Percentiles rank a stretch among this genome's conserved stretches.
phyloP scores from a whole-genome alignment of 306 rosid genomes.

The Medicago truncatula region MtrunA17r5.0-ANR NC_053045.1:1920001-1920500 shows the following conservation, averaged over 20 bases:
- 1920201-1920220: no score
- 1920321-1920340: constrained; percentile 34
- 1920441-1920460: neutral
- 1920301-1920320: constrained; percentile 31
- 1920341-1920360: constrained; percentile 38
- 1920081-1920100: no score
- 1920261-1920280: constrained; percentile 21
- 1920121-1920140: neutral
- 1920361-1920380: constrained; percentile 18
- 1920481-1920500: neutral
- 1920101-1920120: no score
- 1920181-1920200: no score
- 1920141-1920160: no score
- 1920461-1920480: neutral
- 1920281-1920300: neutral
- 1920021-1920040: constrained; percentile 36
- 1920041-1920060: neutral
- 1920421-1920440: neutral
- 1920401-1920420: neutral
- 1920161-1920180: no score
- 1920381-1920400: neutral
- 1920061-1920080: neutral
- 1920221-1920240: neutral
- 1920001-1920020: neutral
- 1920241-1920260: constrained; percentile 2